These are phyloP conservation scores for Massarina eburnea DNA, from an alignment of 2,329 filamentous ascomycete genomes.

Conservation along the genomic window DNA sequence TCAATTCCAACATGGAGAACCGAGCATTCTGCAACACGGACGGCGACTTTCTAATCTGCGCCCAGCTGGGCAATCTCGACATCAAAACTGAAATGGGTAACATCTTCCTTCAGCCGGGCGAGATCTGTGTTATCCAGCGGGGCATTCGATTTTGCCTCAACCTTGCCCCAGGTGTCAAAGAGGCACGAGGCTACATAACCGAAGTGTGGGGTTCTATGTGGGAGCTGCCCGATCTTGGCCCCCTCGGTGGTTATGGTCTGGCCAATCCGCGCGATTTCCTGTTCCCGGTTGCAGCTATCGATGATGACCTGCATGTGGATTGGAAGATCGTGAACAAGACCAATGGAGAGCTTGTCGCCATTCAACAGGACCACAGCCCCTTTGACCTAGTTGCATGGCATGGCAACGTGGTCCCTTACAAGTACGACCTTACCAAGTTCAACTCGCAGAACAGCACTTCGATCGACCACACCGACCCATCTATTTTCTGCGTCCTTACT, in stretches of 20 bases:
- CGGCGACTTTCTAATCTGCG: constrained; percentile 42
- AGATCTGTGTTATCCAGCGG: constrained; percentile 46
- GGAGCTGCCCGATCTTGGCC: constrained; percentile 44
- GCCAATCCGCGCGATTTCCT: constrained; percentile 45
- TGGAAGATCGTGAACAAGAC: constrained; percentile 42
- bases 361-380: constrained; percentile 43
- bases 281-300: constrained; percentile 42
- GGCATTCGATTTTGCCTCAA: constrained; percentile 43
- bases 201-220: constrained; percentile 46
- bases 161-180: constrained; percentile 34
- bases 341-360: constrained; percentile 35
- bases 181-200: constrained; percentile 43
- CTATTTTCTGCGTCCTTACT: constrained; percentile 42
- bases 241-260: constrained; percentile 44
- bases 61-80: constrained; percentile 40
- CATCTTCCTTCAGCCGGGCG: constrained; percentile 42
- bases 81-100: constrained; percentile 44
- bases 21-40: constrained; percentile 51
- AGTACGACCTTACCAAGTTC: constrained; percentile 58
- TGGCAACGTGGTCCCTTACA: constrained; percentile 52
- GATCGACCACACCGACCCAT: constrained; percentile 44
- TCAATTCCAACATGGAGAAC: constrained; percentile 50
- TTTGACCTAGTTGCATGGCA: constrained; percentile 50
- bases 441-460: constrained; percentile 42
- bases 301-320: constrained; percentile 38